phyloP scores from a whole-genome alignment of 2,329 filamentous ascomycete genomes.

The Microsporum ferrugineum region DNA sequence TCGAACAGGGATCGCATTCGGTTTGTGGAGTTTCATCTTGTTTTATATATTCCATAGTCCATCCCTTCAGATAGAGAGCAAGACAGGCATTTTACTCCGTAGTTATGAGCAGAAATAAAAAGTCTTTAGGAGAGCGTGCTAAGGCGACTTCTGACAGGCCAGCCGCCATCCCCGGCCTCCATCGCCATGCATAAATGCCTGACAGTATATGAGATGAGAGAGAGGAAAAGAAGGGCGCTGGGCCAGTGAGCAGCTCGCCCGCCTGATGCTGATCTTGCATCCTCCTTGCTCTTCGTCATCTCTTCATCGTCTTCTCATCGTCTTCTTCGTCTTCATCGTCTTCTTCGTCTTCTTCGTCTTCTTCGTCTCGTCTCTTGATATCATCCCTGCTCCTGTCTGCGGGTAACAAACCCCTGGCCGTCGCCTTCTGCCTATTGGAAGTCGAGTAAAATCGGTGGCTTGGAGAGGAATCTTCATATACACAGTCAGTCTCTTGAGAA shows the following conservation, averaged over 20 bases:
- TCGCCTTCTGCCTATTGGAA: neutral
- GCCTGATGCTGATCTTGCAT: neutral
- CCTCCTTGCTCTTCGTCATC: neutral
- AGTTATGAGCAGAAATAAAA: neutral
- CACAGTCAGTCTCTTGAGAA: neutral
- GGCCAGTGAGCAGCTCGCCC: constrained; percentile 1
- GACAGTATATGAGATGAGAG: neutral
- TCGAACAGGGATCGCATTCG: neutral
- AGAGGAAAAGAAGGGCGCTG: neutral
- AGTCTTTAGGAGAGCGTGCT: neutral
- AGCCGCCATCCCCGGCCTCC: neutral
- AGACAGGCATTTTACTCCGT: neutral
- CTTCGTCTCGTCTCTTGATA: no score
- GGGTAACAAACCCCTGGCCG: neutral
- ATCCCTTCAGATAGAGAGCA: neutral
- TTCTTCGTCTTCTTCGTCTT: neutral
- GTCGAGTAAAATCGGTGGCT: constrained; percentile 1
- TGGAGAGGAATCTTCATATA: neutral
- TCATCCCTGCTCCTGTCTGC: neutral
- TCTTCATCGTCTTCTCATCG: neutral
- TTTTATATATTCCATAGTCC: neutral
- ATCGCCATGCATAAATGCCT: constrained; percentile 1
- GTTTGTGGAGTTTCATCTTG: neutral
- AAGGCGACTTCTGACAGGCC: neutral
- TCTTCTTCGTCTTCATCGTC: neutral